Evolutionary conservation across 2,329 filamentous ascomycete species (phyloP).

Genomic region (Colletotrichum tabaci): DNA sequence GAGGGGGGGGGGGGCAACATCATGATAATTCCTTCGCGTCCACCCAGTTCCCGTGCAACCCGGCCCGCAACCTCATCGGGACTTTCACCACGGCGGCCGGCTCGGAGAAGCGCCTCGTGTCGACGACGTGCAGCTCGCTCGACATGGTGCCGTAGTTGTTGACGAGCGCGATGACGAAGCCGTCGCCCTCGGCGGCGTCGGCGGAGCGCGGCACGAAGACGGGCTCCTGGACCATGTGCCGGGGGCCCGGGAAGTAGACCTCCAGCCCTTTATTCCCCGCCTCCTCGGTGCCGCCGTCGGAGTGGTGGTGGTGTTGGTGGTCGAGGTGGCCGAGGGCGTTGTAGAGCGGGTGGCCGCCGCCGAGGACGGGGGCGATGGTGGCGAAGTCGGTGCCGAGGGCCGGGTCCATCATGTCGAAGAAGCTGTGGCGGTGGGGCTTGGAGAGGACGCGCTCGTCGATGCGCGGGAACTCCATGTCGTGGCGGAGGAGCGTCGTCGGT

Average conservation of each 20-base stretch:
- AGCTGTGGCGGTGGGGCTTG: constrained; percentile 29
- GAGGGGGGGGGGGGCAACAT: background rate
- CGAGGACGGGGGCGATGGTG: constrained; percentile 42
- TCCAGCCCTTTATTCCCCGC: constrained; percentile 44
- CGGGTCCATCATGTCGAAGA: constrained; percentile 37
- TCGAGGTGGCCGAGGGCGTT: constrained; percentile 54
- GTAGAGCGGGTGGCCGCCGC: constrained; percentile 46
- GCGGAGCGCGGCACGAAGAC: constrained; percentile 56
- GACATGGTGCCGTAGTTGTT: constrained; percentile 43
- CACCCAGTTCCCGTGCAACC: constrained; percentile 35
- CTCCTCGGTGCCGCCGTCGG: too few species aligned
- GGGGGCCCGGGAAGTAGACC: constrained; percentile 52
- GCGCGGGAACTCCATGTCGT: constrained; percentile 37
- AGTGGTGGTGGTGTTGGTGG: constrained; percentile 20
- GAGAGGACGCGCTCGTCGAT: constrained; percentile 30
- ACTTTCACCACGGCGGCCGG: constrained; percentile 31
- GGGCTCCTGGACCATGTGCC: constrained; percentile 59
- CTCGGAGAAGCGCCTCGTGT: constrained; percentile 17
- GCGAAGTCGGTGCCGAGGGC: constrained; percentile 32
- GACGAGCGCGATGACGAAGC: constrained; percentile 54
- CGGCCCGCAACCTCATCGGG: constrained; percentile 22
- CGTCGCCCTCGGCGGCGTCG: constrained; percentile 55
- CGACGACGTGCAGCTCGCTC: constrained; percentile 34
- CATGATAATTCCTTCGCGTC: constrained; percentile 27
- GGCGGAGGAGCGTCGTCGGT: constrained; percentile 24